Base-by-base conservation (phyloP, 208 protist species). In the Crithidia fasciculata region DNA sequence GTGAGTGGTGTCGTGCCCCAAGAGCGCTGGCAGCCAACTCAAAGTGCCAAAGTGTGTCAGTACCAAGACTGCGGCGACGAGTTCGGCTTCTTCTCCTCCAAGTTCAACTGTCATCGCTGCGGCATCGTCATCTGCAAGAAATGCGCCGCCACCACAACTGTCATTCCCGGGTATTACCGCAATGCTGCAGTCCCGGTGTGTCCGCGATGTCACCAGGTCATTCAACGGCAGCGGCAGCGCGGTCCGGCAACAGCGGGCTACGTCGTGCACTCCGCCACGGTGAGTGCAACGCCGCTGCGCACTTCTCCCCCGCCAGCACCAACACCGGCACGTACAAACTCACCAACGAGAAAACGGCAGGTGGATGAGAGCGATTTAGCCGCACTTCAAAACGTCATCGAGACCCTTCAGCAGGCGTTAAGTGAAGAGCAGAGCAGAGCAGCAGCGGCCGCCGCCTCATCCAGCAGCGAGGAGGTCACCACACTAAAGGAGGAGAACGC, bases 51-150 rank as follows among this genome's bases (percentile, higher is more conserved):
- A 45, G 81, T 77, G 15, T 93, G 88, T 53, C 88, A 93, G 58
- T 90, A 83, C 57, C 88, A 93, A 54, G 88, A 90, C 74, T 93
- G 88, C 57, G 88, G 85, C 8, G 62, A 58, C 39, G 15, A 49
- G 12, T 93, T 93, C 69, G 74, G 81, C 18, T 85, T 89, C 69
- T 90, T 93, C 40, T 78, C 78, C 28, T 74, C 18, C 39, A 82
- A 83, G 53, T 77, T 69, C 50, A 88, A 90, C 74, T 93, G 85
- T 55, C 83, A 88, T 47, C 78, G 85, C n/a, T 93, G 88, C 59
- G 88, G 88, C 16, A 93, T 93, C 41, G 85, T 93, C 10, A 77
- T 93, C 8, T 89, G 88, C 52, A 72, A 77, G 6, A 90, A 67
- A 45, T 90, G 88, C 53, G 67, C 65, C 2, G 19, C 69, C 12